Evolutionary conservation across 1,139 yeast genomes (phyloP), one percentile per base, ranked within the genome.

Genomic region (Candida tropicalis): DNA sequence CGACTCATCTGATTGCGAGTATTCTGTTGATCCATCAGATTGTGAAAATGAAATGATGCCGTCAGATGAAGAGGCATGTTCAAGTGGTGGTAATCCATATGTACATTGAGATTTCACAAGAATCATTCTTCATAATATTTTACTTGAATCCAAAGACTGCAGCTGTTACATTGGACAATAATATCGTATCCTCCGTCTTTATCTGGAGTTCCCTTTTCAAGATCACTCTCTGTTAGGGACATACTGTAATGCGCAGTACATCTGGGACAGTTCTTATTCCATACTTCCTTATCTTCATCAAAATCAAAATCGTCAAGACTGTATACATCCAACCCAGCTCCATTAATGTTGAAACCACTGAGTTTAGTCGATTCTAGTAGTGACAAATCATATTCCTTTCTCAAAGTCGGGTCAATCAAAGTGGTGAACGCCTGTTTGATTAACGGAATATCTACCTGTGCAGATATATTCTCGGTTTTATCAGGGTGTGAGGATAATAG

Each of bases 101-200:
- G n/a, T 11, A 20, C 2, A n/a, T 27, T 27, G 23, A 20, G 8
- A 20, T 20, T n/a, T n/a, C n/a, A n/a, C n/a, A n/a, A n/a, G n/a
- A 4, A n/a, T 29, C 11, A 37, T 22, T 37, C 40, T 35, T 76
- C 85, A 47, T 75, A 79, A 57, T 84, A 87, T 49, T 73, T 75
- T 2, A 90, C 90, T 42, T 81, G 81, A 12, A 90, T 65, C 96
- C 97, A 90, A 22, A 89, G 62, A 59, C 95, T 86, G 58, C 97
- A 90, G 29, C 87, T 82, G 10, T 68, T 62, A 58, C 97, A 90
- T 55, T 90, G 96, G 0, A 87, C 81, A 7, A 86, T 72, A 2
- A 90, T 75, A 49, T 84, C 87, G 48, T 68, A 82, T 7, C 84
- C 84, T 12, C 83, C 85, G 11, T 65, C 63, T 2, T 78, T 79